phyloP scores from a whole-genome alignment of 208 protist species.

The Leishmania turanica region DNA sequence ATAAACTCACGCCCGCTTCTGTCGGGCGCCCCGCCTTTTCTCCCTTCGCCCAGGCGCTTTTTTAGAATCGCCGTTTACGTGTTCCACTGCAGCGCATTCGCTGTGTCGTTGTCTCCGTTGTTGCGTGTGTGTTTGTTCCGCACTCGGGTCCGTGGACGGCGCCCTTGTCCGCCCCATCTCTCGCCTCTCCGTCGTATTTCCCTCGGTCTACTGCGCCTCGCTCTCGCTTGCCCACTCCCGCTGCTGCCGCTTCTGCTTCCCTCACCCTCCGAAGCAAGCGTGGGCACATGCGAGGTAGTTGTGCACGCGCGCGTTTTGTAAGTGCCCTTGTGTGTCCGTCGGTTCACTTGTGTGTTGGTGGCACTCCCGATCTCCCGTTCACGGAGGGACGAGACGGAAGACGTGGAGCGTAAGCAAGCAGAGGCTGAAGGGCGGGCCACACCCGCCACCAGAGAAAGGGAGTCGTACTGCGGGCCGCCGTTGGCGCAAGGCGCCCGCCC shows the following conservation, averaged over 20 bases:
- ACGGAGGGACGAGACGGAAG: not conserved
- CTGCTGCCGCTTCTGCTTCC: not conserved
- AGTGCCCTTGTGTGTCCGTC: not conserved
- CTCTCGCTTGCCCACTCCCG: not conserved
- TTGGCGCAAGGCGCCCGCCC: not conserved
- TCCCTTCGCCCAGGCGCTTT: not conserved
- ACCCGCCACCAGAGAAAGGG: not conserved
- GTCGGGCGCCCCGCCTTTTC: not conserved
- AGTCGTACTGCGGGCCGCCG: no score
- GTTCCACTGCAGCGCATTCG: not conserved
- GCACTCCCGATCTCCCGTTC: not conserved
- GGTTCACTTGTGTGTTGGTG: not conserved
- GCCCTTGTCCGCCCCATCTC: not conserved
- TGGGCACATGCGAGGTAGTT: not conserved
- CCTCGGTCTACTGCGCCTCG: not conserved
- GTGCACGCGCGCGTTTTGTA: not conserved
- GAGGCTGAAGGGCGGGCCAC: not conserved
- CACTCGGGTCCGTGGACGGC: not conserved
- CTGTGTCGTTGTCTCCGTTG: not conserved
- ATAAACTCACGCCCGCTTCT: not conserved
- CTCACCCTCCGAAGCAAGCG: not conserved
- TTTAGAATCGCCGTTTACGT: no score
- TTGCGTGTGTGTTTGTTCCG: not conserved
- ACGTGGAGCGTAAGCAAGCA: not conserved
- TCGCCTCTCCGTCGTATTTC: not conserved